Evolutionary conservation across 805 yeast species (phyloP).

Genomic region (Ogataea philodendri): DNA sequence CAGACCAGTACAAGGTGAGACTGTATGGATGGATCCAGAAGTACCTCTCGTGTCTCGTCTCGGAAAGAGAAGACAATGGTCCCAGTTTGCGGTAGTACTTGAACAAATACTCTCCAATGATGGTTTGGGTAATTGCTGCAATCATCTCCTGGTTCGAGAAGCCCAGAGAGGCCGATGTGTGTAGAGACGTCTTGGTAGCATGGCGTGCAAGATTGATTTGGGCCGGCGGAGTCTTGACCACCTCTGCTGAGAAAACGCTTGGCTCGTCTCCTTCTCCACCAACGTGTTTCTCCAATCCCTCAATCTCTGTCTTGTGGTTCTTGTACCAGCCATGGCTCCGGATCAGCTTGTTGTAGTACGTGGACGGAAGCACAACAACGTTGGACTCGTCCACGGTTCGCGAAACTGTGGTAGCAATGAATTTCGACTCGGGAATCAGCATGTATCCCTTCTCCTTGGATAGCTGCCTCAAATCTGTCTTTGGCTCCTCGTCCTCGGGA

Average conservation of each 20-base stretch:
- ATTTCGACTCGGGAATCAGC: constrained; percentile 57
- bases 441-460: constrained; percentile 50
- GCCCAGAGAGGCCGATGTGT: constrained; percentile 54
- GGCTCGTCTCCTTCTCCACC: constrained; percentile 18
- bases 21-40: constrained; percentile 98
- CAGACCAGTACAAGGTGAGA: constrained; percentile 86
- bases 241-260: constrained; percentile 13
- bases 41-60: constrained; percentile 82
- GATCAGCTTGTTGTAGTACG: constrained; percentile 59
- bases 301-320: constrained; percentile 11
- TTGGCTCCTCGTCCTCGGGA: constrained; percentile 25
- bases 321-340: constrained; percentile 40
- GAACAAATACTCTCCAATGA: constrained; percentile 86
- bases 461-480: constrained; percentile 32
- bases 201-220: constrained; percentile 19
- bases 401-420: constrained; percentile 60
- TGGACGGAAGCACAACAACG: constrained; percentile 61
- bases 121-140: constrained; percentile 86
- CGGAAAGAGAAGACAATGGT: constrained; percentile 70
- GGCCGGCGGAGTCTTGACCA: constrained; percentile 7
- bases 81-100: constrained; percentile 82
- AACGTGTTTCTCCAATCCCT: constrained; percentile 7
- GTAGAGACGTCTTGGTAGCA: constrained; percentile 23
- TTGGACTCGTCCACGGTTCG: constrained; percentile 52
- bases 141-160: constrained; percentile 72